Evolutionary conservation across 164 flowering plant species (phyloP).

Genomic region (Berberis vulgaris): DNA sequence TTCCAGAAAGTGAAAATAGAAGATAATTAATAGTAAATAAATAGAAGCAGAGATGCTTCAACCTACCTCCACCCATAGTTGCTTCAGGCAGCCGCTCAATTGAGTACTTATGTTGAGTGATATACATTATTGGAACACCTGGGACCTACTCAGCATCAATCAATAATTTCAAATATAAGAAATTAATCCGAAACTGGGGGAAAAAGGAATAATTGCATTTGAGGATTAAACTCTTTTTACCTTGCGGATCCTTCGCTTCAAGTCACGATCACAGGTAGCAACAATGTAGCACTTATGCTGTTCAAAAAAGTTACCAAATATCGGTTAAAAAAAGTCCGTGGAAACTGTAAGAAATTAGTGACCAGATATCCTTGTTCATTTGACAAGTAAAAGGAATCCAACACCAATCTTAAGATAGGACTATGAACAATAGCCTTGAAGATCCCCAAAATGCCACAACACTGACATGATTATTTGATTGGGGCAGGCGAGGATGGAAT

Average conservation of each 20-base stretch:
- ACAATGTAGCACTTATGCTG: conserved; percentile 96
- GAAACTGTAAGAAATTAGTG: neutral
- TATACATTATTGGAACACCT: conserved; percentile 97
- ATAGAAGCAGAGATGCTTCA: neutral
- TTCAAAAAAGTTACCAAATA: conserved; percentile 6
- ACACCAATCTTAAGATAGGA: no score
- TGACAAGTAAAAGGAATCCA: no score
- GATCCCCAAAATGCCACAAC: no score
- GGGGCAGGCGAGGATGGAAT: no score
- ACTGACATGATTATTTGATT: no score
- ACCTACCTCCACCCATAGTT: conserved; percentile 90
- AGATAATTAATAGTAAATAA: no score
- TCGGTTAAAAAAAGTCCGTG: neutral
- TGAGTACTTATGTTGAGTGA: conserved; percentile 75
- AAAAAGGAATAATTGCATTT: neutral
- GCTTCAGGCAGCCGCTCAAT: conserved; percentile 97
- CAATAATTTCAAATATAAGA: neutral
- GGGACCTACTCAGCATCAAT: conserved; percentile 47
- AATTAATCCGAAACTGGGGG: no score
- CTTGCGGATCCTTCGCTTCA: conserved; percentile 94
- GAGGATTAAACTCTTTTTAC: conserved; percentile 21
- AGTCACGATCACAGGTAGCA: conserved; percentile 96
- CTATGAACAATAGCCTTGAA: no score
- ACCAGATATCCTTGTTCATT: neutral
- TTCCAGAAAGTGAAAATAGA: no score